Evolutionary conservation across 371 early-diverging fungal species (phyloP).

Genomic region (Mortierella sp.): DNA sequence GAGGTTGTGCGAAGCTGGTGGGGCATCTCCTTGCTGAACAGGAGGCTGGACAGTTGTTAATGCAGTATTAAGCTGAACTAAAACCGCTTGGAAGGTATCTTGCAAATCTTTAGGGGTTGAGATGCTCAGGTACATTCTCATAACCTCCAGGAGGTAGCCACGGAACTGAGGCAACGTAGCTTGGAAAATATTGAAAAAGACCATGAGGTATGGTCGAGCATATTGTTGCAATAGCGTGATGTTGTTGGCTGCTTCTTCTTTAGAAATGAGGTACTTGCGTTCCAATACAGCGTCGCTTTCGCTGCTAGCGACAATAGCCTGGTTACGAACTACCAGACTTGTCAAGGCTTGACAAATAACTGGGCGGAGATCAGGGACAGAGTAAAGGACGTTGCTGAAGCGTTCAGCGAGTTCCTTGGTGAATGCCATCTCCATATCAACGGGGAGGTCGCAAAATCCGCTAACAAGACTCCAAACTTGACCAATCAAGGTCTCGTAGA

Average conservation of each 20-base stretch:
- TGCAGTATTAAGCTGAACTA: slow-evolving; percentile 74
- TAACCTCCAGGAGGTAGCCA: slow-evolving; percentile 80
- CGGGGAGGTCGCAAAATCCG: slow-evolving; percentile 87
- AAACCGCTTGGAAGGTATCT: slow-evolving; percentile 73
- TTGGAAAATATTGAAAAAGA: slow-evolving; percentile 88
- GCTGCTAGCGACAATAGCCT: slow-evolving; percentile 60
- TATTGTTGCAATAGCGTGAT: slow-evolving; percentile 73
- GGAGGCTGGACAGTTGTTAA: slow-evolving; percentile 58
- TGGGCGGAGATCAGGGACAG: slow-evolving; percentile 83
- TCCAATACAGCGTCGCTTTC: slow-evolving; percentile 66
- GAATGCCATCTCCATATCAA: slow-evolving; percentile 75
- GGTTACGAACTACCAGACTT: slow-evolving; percentile 79
- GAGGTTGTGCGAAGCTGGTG: slow-evolving; percentile 81
- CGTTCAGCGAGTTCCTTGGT: slow-evolving; percentile 76
- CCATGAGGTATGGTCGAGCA: slow-evolving; percentile 80
- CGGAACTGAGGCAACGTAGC: slow-evolving; percentile 75
- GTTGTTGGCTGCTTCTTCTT: slow-evolving; percentile 69
- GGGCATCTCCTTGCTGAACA: slow-evolving; percentile 62
- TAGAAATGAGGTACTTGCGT: slow-evolving; percentile 68
- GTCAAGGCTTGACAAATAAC: slow-evolving; percentile 83
- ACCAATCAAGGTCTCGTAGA: slow-evolving; percentile 87
- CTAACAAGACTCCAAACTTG: slow-evolving; percentile 94
- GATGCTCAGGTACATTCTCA: slow-evolving; percentile 75
- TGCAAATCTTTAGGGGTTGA: slow-evolving; percentile 70
- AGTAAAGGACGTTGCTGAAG: slow-evolving; percentile 74